Evolutionary conservation across 495 filamentous ascomycete species (phyloP).

Genomic region (Aspergillus campestris): DNA sequence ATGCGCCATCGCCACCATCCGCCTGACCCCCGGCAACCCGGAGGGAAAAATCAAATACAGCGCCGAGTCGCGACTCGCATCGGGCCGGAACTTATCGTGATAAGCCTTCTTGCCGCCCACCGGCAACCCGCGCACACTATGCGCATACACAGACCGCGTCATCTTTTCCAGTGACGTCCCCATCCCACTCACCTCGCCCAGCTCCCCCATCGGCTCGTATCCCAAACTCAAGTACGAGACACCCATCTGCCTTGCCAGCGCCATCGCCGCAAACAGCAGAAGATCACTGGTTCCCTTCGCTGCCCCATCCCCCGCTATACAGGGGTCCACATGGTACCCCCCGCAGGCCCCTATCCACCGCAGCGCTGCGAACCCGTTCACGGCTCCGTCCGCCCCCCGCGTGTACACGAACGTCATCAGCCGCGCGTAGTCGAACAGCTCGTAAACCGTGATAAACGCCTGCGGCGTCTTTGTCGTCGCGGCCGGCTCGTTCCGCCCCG

Average conservation of each 20-base stretch:
- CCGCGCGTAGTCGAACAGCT: conserved; percentile 30
- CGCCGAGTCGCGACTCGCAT: conserved; percentile 20
- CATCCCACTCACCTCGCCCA: conserved; percentile 26
- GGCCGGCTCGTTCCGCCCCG: conserved; percentile 17
- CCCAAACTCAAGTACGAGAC: conserved; percentile 33
- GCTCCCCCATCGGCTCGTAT: conserved; percentile 26
- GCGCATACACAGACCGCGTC: conserved; percentile 20
- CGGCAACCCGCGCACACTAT: conserved; percentile 23
- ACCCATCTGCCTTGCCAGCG: conserved; percentile 19
- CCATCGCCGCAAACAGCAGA: conserved; percentile 30
- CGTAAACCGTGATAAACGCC: conserved; percentile 36
- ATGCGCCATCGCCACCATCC: conserved; percentile 32
- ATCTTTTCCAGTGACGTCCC: conserved; percentile 13
- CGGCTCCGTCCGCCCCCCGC: conserved; percentile 16
- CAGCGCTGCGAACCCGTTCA: conserved; percentile 33
- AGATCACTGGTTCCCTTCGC: conserved; percentile 33
- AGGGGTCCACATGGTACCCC: conserved; percentile 39
- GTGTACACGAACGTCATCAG: conserved; percentile 40
- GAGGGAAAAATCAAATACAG: conserved; percentile 31
- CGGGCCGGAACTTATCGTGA: conserved; percentile 34
- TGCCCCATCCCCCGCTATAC: conserved; percentile 27
- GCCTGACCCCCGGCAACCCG: conserved; percentile 19
- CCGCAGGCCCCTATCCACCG: conserved; percentile 24
- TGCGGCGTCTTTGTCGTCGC: conserved; percentile 14
- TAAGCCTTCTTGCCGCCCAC: conserved; percentile 36